Evolutionary conservation across 768 basidiomycete species (phyloP).

Genomic region (Holtermannia corniformis): DNA sequence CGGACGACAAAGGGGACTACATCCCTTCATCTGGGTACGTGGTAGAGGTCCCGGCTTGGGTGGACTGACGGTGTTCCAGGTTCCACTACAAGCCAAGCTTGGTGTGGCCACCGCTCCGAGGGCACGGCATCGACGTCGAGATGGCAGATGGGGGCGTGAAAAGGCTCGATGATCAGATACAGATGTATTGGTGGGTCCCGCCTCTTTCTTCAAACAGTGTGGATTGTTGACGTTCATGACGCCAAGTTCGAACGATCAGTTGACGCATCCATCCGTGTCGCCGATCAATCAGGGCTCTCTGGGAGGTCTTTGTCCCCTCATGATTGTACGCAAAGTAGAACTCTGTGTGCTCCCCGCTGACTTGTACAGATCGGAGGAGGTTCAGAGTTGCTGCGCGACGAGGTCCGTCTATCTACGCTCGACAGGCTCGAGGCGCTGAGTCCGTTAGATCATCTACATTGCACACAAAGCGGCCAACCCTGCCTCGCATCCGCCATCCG

Average conservation of each 20-base stretch:
- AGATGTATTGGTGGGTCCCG: constrained; percentile 35
- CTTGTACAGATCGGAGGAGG: constrained; percentile 22
- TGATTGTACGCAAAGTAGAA: constrained; percentile 19
- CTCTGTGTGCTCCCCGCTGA: constrained; percentile 2
- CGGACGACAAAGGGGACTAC: constrained; percentile 27
- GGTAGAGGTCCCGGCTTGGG: neutral
- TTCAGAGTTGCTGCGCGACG: constrained; percentile 32
- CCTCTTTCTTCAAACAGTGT: neutral
- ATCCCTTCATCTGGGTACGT: constrained; percentile 31
- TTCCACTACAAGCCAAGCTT: constrained; percentile 35
- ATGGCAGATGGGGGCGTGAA: constrained; percentile 22
- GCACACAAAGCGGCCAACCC: constrained; percentile 39
- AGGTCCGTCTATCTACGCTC: constrained; percentile 9
- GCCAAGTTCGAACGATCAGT: constrained; percentile 26
- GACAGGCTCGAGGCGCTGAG: neutral
- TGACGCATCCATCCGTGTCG: constrained; percentile 38
- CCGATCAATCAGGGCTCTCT: constrained; percentile 36
- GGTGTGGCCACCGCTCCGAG: constrained; percentile 30
- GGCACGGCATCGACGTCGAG: constrained; percentile 24
- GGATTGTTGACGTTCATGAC: neutral
- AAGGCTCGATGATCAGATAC: constrained; percentile 31
- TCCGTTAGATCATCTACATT: constrained; percentile 22
- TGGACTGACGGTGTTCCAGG: constrained; percentile 11
- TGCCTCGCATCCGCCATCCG: constrained; percentile 20
- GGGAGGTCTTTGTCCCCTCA: constrained; percentile 37